phyloP scores from a whole-genome alignment of 2,329 filamentous ascomycete genomes.

The Zymoseptoria brevis region DNA sequence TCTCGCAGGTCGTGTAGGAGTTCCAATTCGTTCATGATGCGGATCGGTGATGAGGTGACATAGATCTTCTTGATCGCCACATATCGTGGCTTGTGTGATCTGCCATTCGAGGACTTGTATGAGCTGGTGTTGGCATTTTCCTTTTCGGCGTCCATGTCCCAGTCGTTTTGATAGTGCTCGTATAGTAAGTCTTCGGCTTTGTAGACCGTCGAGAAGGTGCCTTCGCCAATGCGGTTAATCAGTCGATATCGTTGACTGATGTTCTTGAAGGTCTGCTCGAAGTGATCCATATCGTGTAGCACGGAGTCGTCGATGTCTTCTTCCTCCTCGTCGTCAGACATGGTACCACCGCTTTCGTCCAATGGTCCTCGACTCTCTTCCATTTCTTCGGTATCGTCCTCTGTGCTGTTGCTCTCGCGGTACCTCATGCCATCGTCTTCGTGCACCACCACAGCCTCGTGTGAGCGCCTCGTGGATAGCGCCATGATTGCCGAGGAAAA shows the following conservation, averaged over 20 bases:
- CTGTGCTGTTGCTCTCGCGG: conserved; percentile 21
- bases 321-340: conserved; percentile 43
- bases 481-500: not conserved
- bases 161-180: conserved; percentile 73
- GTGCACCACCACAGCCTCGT: conserved; percentile 17
- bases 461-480: conserved; percentile 1
- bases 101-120: conserved; percentile 10
- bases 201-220: conserved; percentile 97
- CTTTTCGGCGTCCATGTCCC: conserved; percentile 61
- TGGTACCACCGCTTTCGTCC: conserved; percentile 43
- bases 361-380: conserved; percentile 44
- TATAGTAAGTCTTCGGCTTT: conserved; percentile 93
- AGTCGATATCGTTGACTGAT: conserved; percentile 79
- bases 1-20: conserved; percentile 79
- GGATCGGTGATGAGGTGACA: conserved; percentile 86
- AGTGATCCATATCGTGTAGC: conserved; percentile 76
- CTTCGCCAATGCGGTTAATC: conserved; percentile 96
- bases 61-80: conserved; percentile 99
- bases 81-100: conserved; percentile 53
- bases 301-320: conserved; percentile 59
- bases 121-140: conserved; percentile 16
- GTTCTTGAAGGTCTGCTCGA: conserved; percentile 73
- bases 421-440: conserved; percentile 14
- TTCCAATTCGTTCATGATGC: conserved; percentile 94
- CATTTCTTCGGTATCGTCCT: conserved; percentile 34